Base-by-base conservation (phyloP, 2,329 filamentous ascomycete genomes). In the Cercospora janseana region DNA sequence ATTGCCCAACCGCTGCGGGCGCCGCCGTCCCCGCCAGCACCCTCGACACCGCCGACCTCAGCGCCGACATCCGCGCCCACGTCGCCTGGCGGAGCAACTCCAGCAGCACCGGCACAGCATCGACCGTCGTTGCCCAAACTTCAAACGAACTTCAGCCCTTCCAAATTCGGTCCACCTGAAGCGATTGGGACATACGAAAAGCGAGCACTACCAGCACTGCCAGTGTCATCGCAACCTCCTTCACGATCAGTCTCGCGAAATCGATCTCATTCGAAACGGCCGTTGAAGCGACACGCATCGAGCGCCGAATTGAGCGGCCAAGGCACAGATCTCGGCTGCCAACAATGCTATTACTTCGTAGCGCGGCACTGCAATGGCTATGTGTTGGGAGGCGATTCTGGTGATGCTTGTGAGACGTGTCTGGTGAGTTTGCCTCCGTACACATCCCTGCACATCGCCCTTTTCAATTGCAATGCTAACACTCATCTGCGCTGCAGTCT, bases 341-440 rank as follows among this genome's bases (percentile, higher is more conserved):
- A 63, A 32, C 62, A 60, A 12, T 69, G 66, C 59, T 68, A 69
- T 52, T 69, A 69, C 60, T 67, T 61, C 51, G 62, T 60, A 15
- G 65, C 66, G 21, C 59, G 66, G 18, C 63, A 67, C 48, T 69
- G 66, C 55, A 63, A 66, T 35, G 66, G 66, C 20, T 69, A 62
- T 54, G 65, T 68, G 16, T 59, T 69, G 42, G 64, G 64, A 12
- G 65, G 66, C 15, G 52, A 57, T 13, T 51, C 57, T 18, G 65
- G 66, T 6, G 66, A 68, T 50, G 61, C 66, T 10, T 69, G 66
- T 38, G 66, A 69, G 49, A 58, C 54, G 18, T 64, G 61, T 46
- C 51, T 62, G 60, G 61, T 63, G 52, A 29, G 60, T 57, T n/a
- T n/a, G 9, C 20, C 24, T 29, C 15, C 16, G 26, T 28, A 4